These are phyloP conservation scores for Sporothrix humicola DNA, from an alignment of 2,329 filamentous ascomycete genomes.

Conservation along the genomic window DNA sequence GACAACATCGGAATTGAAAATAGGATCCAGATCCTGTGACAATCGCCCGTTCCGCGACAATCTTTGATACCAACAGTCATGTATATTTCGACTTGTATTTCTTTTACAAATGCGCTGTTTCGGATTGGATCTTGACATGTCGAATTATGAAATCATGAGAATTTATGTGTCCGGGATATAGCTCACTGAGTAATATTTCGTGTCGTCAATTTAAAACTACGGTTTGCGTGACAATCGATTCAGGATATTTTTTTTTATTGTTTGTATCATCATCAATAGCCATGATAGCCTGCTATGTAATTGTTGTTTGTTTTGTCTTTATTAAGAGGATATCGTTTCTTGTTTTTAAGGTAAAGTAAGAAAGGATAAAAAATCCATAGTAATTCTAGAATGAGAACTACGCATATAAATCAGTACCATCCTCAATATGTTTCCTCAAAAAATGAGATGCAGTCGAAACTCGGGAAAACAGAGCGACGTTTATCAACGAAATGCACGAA, in stretches of 20 bases:
- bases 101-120: neutral
- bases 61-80: neutral
- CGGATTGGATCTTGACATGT: neutral
- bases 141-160: neutral
- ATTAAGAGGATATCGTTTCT: no score
- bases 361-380: neutral
- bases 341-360: no score
- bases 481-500: neutral
- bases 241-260: no score
- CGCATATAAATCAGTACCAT: no score
- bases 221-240: neutral
- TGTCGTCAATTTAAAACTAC: neutral
- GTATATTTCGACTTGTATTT: neutral
- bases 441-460: neutral
- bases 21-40: no score
- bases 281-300: no score
- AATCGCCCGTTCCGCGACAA: no score
- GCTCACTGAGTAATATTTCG: neutral
- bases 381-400: neutral
- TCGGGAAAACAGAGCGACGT: neutral
- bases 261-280: no score
- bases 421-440: no score
- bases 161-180: neutral
- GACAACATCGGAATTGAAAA: neutral
- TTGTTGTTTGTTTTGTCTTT: no score